Evolutionary conservation across 345 rosid species (phyloP), one percentile per base, ranked within the genome.

Genomic region (Reutealis trisperma): DNA sequence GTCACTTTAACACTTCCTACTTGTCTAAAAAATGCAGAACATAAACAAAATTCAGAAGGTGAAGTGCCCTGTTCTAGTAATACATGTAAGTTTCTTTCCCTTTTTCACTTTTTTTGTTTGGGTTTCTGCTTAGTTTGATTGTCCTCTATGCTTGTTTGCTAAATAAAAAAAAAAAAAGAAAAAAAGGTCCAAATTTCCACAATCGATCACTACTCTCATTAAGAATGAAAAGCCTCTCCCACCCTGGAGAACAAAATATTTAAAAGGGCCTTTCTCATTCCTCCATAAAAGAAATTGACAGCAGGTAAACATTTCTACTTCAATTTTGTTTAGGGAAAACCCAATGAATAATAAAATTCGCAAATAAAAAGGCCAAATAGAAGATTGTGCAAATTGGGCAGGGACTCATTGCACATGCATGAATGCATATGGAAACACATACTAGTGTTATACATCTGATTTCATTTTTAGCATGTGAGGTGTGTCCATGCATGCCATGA

Each of bases 21-120:
- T 58, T 62, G 73, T 67, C 27, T 74, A 37, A 19, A 79, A 21
- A 80, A 63, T 72, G 89, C 93, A 96, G 98, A 96, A 96, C 61
- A 86, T 92, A 69, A 87, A 86, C 83, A 96, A 94, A 83, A 94
- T 96, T 75, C 81, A 80, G 86, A 90, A 86, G 85, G 99, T 96
- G 84, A 94, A 91, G 82, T 86, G 92, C 73, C 97, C 98, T 6
- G 99, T 92, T 75, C 93, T 94, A 67, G 99, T 96, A 25, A 94
- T 96, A 78, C 99, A 96, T 73, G 98, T 94, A 87, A 88, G 96
- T 77, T 30, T 63, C 75, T 62, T 65, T 52, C 6, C 44, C 19
- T 0, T 16, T 30, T 60, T 25, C 19, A 18, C 9, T 16, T 65
- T 16, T 19, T 24, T 76, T 34, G 4, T 42, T 67, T 24, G 8